A percentile compares a stretch with the other conserved stretches of the same genome.
Conservation (phyloP, 73 alveolate genomes). For the Stentor roeselii region DNA sequence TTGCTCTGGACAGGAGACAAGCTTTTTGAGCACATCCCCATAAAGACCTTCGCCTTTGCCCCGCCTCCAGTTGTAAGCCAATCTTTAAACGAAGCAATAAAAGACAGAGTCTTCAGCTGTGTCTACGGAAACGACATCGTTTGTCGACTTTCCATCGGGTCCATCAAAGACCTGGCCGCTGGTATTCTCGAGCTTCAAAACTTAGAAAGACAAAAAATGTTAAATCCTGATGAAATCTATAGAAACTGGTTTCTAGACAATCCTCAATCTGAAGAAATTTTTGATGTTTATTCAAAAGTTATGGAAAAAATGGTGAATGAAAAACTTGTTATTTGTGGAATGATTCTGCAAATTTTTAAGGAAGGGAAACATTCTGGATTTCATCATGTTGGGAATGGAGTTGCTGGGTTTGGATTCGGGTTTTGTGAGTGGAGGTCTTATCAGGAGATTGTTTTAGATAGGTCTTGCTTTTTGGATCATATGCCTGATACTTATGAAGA, state of each 20-base stretch:
- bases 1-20: not conserved
- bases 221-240: not conserved
- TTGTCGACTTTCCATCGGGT: not conserved
- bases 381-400: not conserved
- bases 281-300: not conserved
- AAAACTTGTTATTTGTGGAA: not conserved
- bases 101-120: not conserved
- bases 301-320: not conserved
- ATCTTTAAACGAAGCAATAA: not conserved
- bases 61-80: not conserved
- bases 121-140: slow-evolving; percentile 2
- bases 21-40: not conserved
- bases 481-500: slow-evolving; percentile 19
- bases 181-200: not conserved
- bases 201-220: too few relatives aligned
- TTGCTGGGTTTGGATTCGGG: not conserved
- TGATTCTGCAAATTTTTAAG: not conserved
- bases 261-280: not conserved
- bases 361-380: not conserved
- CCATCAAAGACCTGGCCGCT: not conserved
- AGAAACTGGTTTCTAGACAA: not conserved
- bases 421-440: not conserved
- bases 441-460: not conserved
- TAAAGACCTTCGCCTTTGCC: not conserved
- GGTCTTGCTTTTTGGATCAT: not conserved